Evolutionary conservation across 1,284 basidiomycete genomes (phyloP), one percentile per base, ranked within the genome.

Genomic region (Ganoderma lucidum): DNA sequence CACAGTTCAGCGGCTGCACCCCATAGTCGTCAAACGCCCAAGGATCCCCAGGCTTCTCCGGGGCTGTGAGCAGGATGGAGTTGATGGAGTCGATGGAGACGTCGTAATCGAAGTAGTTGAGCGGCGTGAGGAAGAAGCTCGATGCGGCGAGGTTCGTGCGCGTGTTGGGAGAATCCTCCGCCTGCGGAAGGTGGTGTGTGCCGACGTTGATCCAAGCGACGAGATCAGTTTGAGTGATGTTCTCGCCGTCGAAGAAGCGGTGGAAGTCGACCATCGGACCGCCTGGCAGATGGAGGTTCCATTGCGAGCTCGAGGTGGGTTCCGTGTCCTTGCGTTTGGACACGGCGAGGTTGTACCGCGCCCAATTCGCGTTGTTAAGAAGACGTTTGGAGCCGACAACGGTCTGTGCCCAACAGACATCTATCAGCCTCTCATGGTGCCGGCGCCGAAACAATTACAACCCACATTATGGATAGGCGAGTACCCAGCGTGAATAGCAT

Each of bases 161-260:
- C 2, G 89, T 90, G 74, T 86, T 88, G 0, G 89, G 88, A 1
- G 84, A 80, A 76, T 90, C 89, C 77, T 89, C 89, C 4, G 88
- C 83, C 76, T 87, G 87, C 2, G 88, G 88, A 82, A 87, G 77
- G 74, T 90, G 88, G 75, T 89, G 88, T 81, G 83, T 91, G 19
- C 90, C 90, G 62, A 91, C 77, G 73, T 91, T 90, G 67, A 90
- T 75, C 87, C 90, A 92, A 9, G 86, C 85, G 6, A 91, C 89
- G 39, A 91, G 78, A 77, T 90, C 88, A 69, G 87, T 80, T 76
- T 90, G 88, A 0, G 84, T 86, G 68, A 91, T 83, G 71, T 84
- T 86, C 78, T 90, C 88, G 28, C 86, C 86, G 70, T 91, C 85
- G 77, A 90, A 90, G 79, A 90, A 89, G 68, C 86, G 84, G 78